phyloP scores from a whole-genome alignment of 1,139 yeast genomes.

The Hyphopichia khmerensis region DNA sequence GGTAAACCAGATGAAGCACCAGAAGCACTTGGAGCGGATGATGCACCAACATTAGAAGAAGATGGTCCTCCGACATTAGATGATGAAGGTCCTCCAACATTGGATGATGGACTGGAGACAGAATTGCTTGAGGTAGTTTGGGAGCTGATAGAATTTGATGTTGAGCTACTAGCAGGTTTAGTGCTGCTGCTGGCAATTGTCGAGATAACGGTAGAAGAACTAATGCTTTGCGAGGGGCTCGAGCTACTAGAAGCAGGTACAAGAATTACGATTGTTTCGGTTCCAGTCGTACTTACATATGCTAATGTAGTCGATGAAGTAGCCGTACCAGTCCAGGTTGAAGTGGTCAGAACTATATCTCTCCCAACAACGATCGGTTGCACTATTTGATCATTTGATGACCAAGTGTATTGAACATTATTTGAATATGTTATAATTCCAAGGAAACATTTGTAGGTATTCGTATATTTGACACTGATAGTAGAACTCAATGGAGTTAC shows the following conservation, averaged over 20 bases:
- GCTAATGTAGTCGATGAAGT: conserved; percentile 21
- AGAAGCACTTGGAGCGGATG: background rate
- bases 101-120: background rate
- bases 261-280: conserved; percentile 16
- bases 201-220: background rate
- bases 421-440: background rate
- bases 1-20: background rate
- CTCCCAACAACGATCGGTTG: conserved; percentile 19
- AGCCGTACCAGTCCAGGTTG: conserved; percentile 22
- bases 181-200: background rate
- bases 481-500: background rate
- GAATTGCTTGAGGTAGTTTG: no score
- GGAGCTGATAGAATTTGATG: no score
- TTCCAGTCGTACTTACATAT: conserved; percentile 8
- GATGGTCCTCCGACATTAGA: background rate
- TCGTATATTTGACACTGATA: background rate
- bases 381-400: conserved; percentile 13
- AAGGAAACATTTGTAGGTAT: background rate
- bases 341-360: conserved; percentile 19
- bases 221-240: background rate
- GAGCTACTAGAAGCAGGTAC: conserved; percentile 8
- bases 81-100: background rate
- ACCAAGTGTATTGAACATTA: conserved; percentile 12
- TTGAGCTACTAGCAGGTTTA: background rate
- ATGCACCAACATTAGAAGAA: background rate